Base-by-base conservation (phyloP, 2,329 filamentous ascomycete genomes). In the Hypomyces rosellus region DNA sequence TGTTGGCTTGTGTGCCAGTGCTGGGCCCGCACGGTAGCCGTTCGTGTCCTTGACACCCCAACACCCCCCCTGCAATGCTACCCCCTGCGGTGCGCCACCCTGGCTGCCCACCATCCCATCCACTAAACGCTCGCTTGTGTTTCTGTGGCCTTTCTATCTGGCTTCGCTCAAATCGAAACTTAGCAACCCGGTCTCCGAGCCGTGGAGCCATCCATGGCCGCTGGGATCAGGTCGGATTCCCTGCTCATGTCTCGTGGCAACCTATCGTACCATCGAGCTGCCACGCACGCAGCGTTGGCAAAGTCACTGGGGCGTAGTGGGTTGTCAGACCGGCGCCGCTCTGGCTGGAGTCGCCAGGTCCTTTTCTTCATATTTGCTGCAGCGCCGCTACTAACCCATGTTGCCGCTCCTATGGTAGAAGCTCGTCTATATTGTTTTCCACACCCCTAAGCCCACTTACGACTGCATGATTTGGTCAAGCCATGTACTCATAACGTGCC, bases 71-170 rank as follows among this genome's bases (percentile, higher is more conserved):
- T 14, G 25, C 8, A 15, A 42, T 42, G 40, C 12, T n/a, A 25
- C 16, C 40, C 18, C 22, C 20, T 14, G 33, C 12, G 13, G 12
- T 25, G 42, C 49, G 16, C 53, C 48, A 52, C 46, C 37, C 25
- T 25, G 20, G 20, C 20, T n/a, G 12, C 25, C 20, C 14, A 36
- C 25, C 49, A 49, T 46, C 49, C 22, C 45, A 48, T 38, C 48
- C 49, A 43, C 47, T 56, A 55, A 53, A 45, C 52, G 57, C 51
- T 55, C 50, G 47, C 50, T 54, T 52, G 56, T 50, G 53, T 58
- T 65, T 65, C 63, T 61, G 54, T 58, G 55, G 58, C 52, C 56
- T 62, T 65, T 65, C 62, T 57, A 60, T 59, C 56, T 54, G 59
- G 52, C 57, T 63, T 63, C 59, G 48, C 51, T 53, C 30, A 30